These are phyloP conservation scores for Komagataella mondaviorum DNA, from an alignment of 805 yeast species.

Conservation along the genomic window DNA sequence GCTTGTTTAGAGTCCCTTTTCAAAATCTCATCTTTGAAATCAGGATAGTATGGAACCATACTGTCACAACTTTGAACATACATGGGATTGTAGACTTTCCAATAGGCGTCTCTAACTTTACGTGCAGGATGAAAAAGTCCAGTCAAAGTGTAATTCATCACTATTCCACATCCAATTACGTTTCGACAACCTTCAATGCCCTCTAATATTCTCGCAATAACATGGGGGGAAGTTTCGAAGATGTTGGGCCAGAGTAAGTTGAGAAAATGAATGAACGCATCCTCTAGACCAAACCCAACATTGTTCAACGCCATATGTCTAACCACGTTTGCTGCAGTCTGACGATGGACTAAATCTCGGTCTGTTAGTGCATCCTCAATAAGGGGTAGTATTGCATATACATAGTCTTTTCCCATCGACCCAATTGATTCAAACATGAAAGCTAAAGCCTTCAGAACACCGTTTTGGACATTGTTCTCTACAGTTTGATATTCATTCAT, in stretches of 20 bases:
- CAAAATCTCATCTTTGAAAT: slow-evolving; percentile 2
- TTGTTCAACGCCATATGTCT: slow-evolving; percentile 73
- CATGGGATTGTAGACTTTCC: slow-evolving; percentile 70
- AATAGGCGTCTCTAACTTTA: slow-evolving; percentile 71
- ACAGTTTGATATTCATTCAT: slow-evolving; percentile 94
- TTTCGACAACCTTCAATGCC: slow-evolving; percentile 61
- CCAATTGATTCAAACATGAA: slow-evolving; percentile 90
- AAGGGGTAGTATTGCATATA: slow-evolving; percentile 67
- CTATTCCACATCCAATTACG: slow-evolving; percentile 64
- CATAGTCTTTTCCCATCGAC: slow-evolving; percentile 65
- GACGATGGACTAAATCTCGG: slow-evolving; percentile 86
- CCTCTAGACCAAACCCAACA: slow-evolving; percentile 63
- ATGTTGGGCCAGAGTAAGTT: slow-evolving; percentile 80
- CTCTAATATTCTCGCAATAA: slow-evolving; percentile 68
- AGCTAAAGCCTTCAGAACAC: slow-evolving; percentile 81
- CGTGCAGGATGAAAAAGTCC: slow-evolving; percentile 93
- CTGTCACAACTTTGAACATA: slow-evolving; percentile 66
- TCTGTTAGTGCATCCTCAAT: slow-evolving; percentile 84
- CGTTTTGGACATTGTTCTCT: slow-evolving; percentile 88
- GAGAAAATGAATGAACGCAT: slow-evolving; percentile 70
- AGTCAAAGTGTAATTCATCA: slow-evolving; percentile 66
- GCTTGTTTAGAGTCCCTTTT: not conserved
- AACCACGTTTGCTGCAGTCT: slow-evolving; percentile 84
- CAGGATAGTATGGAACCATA: slow-evolving; percentile 75
- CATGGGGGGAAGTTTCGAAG: slow-evolving; percentile 93